Evolutionary conservation across 2,329 filamentous ascomycete genomes (phyloP).

Genomic region (Zalaria obscura): DNA sequence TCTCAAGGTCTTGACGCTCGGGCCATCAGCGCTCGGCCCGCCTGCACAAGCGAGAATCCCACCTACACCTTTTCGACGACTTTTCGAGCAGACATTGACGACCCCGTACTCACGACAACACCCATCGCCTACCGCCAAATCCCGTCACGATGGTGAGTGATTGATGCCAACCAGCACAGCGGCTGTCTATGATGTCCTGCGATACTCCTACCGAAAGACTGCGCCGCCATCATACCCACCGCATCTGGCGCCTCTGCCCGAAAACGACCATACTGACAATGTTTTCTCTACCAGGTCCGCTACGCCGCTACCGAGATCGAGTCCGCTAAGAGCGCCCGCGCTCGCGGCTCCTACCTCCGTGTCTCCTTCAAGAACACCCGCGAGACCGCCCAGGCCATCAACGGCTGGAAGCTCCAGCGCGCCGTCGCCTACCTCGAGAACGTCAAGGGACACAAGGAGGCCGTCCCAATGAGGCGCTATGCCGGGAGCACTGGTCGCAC

Average conservation of each 20-base stretch:
- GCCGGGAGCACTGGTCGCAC: conserved; percentile 88
- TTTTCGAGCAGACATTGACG: too few species aligned
- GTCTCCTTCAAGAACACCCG: conserved; percentile 99
- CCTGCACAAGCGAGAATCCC: too few species aligned
- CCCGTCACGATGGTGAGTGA: background rate
- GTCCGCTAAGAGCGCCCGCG: conserved; percentile 85
- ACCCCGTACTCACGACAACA: too few species aligned
- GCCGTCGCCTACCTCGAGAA: conserved; percentile 96
- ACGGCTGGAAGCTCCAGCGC: conserved; percentile 94
- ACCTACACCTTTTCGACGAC: too few species aligned
- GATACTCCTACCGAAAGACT: background rate
- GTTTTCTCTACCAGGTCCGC: conserved; percentile 52
- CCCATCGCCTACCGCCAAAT: background rate
- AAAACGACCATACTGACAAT: conserved; percentile 1
- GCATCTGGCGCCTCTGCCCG: background rate
- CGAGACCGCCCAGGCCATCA: conserved; percentile 98
- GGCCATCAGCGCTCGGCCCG: too few species aligned
- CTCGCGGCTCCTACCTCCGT: conserved; percentile 96
- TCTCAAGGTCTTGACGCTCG: too few species aligned
- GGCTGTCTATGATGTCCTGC: background rate
- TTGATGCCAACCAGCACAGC: background rate
- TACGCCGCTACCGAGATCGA: conserved; percentile 88
- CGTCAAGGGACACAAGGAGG: conserved; percentile 93
- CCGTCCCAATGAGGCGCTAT: conserved; percentile 95
- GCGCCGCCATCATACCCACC: background rate